Conservation (phyloP, 139 green algal species). For the Micractinium conductrix region DNA sequence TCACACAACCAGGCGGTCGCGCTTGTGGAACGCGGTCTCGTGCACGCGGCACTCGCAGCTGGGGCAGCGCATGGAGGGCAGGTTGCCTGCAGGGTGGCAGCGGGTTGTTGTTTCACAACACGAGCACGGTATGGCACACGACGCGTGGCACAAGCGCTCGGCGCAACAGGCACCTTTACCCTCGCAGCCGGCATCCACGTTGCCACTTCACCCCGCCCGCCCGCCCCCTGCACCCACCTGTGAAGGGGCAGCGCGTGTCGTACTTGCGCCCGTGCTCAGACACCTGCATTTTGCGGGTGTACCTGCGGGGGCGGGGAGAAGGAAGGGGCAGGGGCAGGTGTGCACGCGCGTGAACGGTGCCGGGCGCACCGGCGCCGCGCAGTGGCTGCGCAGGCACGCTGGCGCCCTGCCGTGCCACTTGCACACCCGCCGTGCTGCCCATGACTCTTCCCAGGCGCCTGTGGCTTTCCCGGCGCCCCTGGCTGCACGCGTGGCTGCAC, state of each 20-base stretch:
- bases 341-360: neutral
- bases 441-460: too few species aligned
- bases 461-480: neutral
- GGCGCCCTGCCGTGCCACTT: too few species aligned
- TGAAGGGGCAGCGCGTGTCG: conserved; percentile 48
- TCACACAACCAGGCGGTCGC: conserved; percentile 26
- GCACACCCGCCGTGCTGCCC: neutral
- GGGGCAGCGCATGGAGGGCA: conserved; percentile 40
- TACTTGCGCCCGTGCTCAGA: conserved; percentile 2
- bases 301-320: neutral
- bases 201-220: neutral
- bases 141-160: neutral
- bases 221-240: conserved; percentile 9
- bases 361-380: neutral
- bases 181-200: too few species aligned
- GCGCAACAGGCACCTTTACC: neutral
- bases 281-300: neutral
- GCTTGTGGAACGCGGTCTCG: conserved; percentile 38
- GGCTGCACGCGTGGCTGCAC: neutral
- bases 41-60: conserved; percentile 36
- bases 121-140: neutral
- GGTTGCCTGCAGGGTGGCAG: conserved; percentile 21
- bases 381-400: neutral
- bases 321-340: neutral
- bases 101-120: neutral